phyloP scores from a whole-genome alignment of 2,329 filamentous ascomycete genomes.

The Aspergillus fischeri region DNA sequence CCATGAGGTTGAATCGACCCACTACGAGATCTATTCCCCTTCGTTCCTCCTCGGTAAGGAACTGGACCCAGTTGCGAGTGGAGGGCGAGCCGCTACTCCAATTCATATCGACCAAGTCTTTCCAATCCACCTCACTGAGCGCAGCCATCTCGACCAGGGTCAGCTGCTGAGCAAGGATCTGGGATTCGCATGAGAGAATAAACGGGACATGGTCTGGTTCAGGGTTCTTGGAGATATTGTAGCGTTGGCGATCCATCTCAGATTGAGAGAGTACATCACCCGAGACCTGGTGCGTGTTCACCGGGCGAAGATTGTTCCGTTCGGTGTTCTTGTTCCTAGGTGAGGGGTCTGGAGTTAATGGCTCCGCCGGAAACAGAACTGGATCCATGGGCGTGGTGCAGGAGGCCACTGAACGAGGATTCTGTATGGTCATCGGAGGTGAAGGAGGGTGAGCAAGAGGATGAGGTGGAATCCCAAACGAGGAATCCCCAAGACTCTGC shows the following conservation, averaged over 20 bases:
- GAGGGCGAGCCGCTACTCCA: slow-evolving; percentile 55
- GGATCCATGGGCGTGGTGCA: slow-evolving; percentile 29
- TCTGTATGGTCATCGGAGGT: slow-evolving; percentile 43
- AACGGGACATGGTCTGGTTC: slow-evolving; percentile 54
- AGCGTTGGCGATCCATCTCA: slow-evolving; percentile 21
- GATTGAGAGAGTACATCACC: slow-evolving; percentile 32
- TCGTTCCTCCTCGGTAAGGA: slow-evolving; percentile 51
- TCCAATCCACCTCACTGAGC: slow-evolving; percentile 63
- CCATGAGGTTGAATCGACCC: slow-evolving; percentile 62
- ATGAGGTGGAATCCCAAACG: slow-evolving; percentile 40
- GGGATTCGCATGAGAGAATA: slow-evolving; percentile 59
- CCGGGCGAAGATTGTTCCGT: slow-evolving; percentile 12
- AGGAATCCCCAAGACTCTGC: slow-evolving; percentile 33
- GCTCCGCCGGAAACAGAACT: slow-evolving; percentile 31
- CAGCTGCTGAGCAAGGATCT: slow-evolving; percentile 59
- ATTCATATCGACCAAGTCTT: slow-evolving; percentile 60
- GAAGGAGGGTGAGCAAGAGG: slow-evolving; percentile 45
- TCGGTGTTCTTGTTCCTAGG: slow-evolving; percentile 25
- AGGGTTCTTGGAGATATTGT: slow-evolving; percentile 7
- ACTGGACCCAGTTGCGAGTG: slow-evolving; percentile 59
- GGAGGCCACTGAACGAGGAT: slow-evolving; percentile 32
- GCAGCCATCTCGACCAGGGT: slow-evolving; percentile 64
- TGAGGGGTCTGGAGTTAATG: slow-evolving; percentile 43
- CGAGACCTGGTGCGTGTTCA: slow-evolving; percentile 27
- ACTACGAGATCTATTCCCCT: slow-evolving; percentile 62